Base-by-base conservation (phyloP, 164 flowering plant genomes). In the Tetracentron sinense region DNA sequence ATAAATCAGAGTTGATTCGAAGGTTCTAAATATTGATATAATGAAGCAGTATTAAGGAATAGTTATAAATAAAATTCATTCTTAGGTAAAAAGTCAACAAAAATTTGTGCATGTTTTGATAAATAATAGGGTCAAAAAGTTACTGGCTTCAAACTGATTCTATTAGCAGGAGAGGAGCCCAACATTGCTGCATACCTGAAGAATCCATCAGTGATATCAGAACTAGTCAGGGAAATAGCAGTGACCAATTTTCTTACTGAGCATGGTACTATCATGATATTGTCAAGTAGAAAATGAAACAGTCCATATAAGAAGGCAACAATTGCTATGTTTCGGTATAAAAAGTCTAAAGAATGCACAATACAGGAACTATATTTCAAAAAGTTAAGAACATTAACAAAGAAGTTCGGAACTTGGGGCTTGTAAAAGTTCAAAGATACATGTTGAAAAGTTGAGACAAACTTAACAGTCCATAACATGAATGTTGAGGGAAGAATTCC, bases 171-270 rank as follows among this genome's bases (percentile, higher is more conserved):
- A 68, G 95, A 83, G 52, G 96, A 75, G 50, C 99, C 97, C 71
- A 80, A 68, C 20, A 94, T 82, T 55, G 95, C 95, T 19, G 98
- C 88, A 81, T 93, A 93, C 80, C 98, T 93, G 83, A 70, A 67
- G 46, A 65, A 62, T 26, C 22, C 54, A 55, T 27, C 29, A 52
- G 33, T 51, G 25, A 31, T 33, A 49, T 31, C 21, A 56, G 61
- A 63, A 52, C 33, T 0, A 38, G 2, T 62, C 49, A 31, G 23
- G 47, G 26, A 60, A 26, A 27, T 7, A 2, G 63, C 11, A 56
- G 35, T 7, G 15, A 35, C 22, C 20, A 0, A 14, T 15, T 21
- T 64, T 11, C 28, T 38, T 6, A 16, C n/a, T 20, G 25, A 23
- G 44, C 10, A 25, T 17, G 6, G n/a, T 58, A 20, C 7, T 58